Base-by-base conservation (phyloP, 768 basidiomycete species). In the Steccherinum ochraceum region DNA sequence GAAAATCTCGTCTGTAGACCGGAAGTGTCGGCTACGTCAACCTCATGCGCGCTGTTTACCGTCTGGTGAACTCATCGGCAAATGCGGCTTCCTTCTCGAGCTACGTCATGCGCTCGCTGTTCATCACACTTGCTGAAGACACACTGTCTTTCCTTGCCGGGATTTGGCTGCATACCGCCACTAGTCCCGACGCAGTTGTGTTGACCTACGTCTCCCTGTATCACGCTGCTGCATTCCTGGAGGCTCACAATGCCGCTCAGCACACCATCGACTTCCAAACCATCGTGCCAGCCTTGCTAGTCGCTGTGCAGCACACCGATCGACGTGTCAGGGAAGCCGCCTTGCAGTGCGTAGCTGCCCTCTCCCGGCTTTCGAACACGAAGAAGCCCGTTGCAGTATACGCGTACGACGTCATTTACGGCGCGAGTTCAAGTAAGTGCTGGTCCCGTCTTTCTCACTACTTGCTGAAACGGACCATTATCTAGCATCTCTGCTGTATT, bases 121-220 rank as follows among this genome's bases (percentile, higher is more conserved):
- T 97, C 61, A 67, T 76, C 25, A 79, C 74, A 51, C 69, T 95
- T 12, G 80, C 77, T 47, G 79, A 84, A 24, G 85, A 84, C 49
- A 74, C 86, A 0, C 69, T 97, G 12, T 73, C 83, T 0, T 95
- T 99, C 72, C 78, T 99, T 11, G 79, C 86, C 0, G 85, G 88
- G 0, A 61, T 87, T 21, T 90, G 87, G 77, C 71, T 66, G 21
- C 46, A 54, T 13, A 46, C 61, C 12, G 27, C 41, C n/a, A 20
- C 62, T 2, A 49, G 56, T 11, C 23, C 18, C 23, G 27, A 19
- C n/a, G 30, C 45, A 2, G 57, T 64, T 18, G 56, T 67, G 45
- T 73, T 72, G 52, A 74, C 68, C 51, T 67, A 75, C 2, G 73
- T 81, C 1, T 83, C 92, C 0, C 70, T 97, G 7, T 69, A 76